Conservation (phyloP, 2,329 filamentous ascomycete genomes). For the Didymella lethalis region DNA sequence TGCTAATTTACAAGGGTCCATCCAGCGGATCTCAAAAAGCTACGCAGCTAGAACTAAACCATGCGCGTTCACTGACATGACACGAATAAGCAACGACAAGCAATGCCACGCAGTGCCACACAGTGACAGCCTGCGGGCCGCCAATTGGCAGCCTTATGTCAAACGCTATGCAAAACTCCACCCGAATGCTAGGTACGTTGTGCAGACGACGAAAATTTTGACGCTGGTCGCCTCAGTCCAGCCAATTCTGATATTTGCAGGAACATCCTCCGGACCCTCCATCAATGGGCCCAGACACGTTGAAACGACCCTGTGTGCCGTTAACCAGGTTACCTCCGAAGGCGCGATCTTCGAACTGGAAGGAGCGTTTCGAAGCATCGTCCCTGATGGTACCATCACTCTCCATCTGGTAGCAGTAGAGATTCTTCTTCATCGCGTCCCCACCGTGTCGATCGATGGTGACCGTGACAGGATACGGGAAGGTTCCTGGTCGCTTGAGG, state of each 20-base stretch:
- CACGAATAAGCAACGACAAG: conserved; percentile 17
- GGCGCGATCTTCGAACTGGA: conserved; percentile 62
- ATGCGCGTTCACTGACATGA: conserved; percentile 10
- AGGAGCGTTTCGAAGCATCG: conserved; percentile 50
- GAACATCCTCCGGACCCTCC: conserved; percentile 66
- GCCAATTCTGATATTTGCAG: conserved; percentile 68
- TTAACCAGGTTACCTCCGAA: conserved; percentile 62
- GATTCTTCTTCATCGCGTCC: conserved; percentile 60
- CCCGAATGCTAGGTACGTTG: conserved; percentile 17
- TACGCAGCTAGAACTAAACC: conserved; percentile 11
- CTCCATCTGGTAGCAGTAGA: conserved; percentile 68
- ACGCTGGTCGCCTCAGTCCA: conserved; percentile 19
- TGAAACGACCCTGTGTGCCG: conserved; percentile 55
- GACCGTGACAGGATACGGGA: conserved; percentile 68
- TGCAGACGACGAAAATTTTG: conserved; percentile 21
- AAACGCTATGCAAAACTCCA: conserved; percentile 33
- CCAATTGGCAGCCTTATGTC: conserved; percentile 20
- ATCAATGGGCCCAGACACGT: conserved; percentile 59
- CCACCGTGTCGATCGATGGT: conserved; percentile 69
- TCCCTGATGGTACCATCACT: conserved; percentile 54
- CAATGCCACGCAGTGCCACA: conserved; percentile 19
- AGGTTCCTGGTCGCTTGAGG: conserved; percentile 63
- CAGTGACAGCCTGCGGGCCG: conserved; percentile 14
- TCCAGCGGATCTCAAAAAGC: conserved; percentile 23
- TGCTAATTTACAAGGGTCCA: conserved; percentile 25